phyloP scores from a whole-genome alignment of 495 filamentous ascomycete genomes.

The Lasiosphaeriaceae sp. region DNA sequence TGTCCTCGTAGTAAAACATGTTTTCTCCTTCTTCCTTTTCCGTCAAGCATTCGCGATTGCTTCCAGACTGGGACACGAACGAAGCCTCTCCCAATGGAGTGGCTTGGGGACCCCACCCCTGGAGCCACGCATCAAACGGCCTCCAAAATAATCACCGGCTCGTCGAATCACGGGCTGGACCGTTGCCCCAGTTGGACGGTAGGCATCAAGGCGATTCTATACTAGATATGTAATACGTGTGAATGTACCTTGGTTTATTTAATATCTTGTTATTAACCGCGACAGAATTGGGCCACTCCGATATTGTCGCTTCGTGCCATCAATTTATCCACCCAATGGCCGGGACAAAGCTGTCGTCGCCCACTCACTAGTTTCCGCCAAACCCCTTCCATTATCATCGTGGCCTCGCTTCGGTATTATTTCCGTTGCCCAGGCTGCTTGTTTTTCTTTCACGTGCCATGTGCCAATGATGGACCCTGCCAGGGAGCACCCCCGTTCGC shows the following conservation, averaged over 20 bases:
- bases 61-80: no score
- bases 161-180: neutral
- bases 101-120: no score
- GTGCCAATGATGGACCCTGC: conserved; percentile 1
- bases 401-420: conserved; percentile 13
- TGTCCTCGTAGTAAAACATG: no score
- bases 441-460: conserved; percentile 9
- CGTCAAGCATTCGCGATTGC: no score
- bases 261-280: conserved; percentile 22
- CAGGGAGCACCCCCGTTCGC: neutral
- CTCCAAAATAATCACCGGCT: conserved; percentile 3
- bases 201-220: conserved; percentile 12
- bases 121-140: neutral
- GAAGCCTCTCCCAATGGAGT: no score
- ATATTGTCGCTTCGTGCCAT: conserved; percentile 13
- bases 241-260: neutral
- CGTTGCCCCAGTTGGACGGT: conserved; percentile 2
- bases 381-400: conserved; percentile 1
- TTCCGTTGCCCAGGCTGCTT: conserved; percentile 4
- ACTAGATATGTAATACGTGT: conserved; percentile 5
- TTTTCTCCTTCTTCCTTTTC: no score
- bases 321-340: conserved; percentile 28
- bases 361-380: conserved; percentile 3
- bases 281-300: conserved; percentile 15
- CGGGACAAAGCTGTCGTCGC: neutral